Conservation (phyloP, 495 filamentous ascomycete species). For the Neurospora hispaniola region DNA sequence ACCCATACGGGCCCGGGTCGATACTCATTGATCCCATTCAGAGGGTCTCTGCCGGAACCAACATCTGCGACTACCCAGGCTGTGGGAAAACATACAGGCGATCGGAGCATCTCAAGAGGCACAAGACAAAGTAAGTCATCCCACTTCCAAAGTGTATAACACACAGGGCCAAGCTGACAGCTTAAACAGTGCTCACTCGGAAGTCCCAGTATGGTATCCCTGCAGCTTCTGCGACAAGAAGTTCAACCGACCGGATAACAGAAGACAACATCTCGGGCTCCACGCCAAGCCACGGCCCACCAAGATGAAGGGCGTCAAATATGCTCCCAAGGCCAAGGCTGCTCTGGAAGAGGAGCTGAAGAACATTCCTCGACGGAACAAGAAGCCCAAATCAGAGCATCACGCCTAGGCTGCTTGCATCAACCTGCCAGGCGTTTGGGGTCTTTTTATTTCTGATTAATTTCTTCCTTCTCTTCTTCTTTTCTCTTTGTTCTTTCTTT, state of each 20-base stretch:
- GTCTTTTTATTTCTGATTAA: background rate
- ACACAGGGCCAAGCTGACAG: background rate
- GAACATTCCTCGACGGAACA: slow-evolving; percentile 10
- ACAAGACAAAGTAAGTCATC: slow-evolving; percentile 19
- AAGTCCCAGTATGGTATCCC: background rate
- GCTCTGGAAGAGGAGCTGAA: slow-evolving; percentile 17
- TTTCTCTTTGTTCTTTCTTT: too few relatives aligned
- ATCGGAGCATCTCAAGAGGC: slow-evolving; percentile 55
- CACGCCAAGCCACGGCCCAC: slow-evolving; percentile 20
- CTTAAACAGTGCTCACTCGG: background rate
- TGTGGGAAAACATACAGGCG: slow-evolving; percentile 44
- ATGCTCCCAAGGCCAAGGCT: slow-evolving; percentile 15
- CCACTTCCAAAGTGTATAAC: background rate
- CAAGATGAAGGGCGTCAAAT: slow-evolving; percentile 17
- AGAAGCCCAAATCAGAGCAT: slow-evolving; percentile 6
- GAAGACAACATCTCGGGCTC: slow-evolving; percentile 27
- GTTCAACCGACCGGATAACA: slow-evolving; percentile 25
- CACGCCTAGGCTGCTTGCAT: background rate
- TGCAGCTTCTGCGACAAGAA: slow-evolving; percentile 9
- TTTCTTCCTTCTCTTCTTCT: too few relatives aligned
- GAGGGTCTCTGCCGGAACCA: background rate
- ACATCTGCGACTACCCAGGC: slow-evolving; percentile 19
- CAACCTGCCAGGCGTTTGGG: background rate
- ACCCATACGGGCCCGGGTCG: background rate
- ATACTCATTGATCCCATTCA: background rate